Percentiles rank a stretch among this genome's conserved stretches.
These are phyloP conservation scores for Exophiala sideris DNA, from an alignment of 2,329 filamentous ascomycete genomes.

Conservation along the genomic window DNA sequence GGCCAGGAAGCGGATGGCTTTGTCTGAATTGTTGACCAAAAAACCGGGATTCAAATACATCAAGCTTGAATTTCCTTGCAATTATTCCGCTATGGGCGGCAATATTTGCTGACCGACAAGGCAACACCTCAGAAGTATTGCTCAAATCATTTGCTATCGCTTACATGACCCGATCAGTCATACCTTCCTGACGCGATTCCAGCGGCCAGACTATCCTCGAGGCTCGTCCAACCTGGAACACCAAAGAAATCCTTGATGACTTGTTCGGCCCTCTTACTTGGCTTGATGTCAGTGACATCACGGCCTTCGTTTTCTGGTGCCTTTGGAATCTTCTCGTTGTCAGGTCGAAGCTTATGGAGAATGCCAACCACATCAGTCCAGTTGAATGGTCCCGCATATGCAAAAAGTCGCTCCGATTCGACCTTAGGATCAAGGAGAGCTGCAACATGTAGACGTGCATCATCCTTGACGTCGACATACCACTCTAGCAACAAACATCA, in stretches of 20 bases:
- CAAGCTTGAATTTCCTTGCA: no score
- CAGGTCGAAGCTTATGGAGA: slow-evolving; percentile 39
- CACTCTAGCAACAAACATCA: background rate
- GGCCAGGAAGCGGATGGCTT: no score
- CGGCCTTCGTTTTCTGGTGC: slow-evolving; percentile 9
- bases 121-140: no score
- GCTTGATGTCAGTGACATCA: slow-evolving; percentile 6
- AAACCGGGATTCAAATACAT: no score
- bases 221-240: slow-evolving; percentile 9
- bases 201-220: slow-evolving; percentile 13
- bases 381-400: slow-evolving; percentile 47
- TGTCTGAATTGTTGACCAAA: no score
- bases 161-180: no score
- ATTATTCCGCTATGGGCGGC: no score
- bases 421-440: slow-evolving; percentile 48
- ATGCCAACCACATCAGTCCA: slow-evolving; percentile 43
- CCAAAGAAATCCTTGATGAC: slow-evolving; percentile 18
- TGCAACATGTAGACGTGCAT: slow-evolving; percentile 52
- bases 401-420: slow-evolving; percentile 52
- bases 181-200: background rate
- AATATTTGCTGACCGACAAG: no score
- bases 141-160: no score
- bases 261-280: slow-evolving; percentile 8
- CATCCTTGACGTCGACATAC: slow-evolving; percentile 44
- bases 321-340: slow-evolving; percentile 26